Conservation (phyloP, 2,329 filamentous ascomycete genomes). For the Colletotrichum sp. region DNA sequence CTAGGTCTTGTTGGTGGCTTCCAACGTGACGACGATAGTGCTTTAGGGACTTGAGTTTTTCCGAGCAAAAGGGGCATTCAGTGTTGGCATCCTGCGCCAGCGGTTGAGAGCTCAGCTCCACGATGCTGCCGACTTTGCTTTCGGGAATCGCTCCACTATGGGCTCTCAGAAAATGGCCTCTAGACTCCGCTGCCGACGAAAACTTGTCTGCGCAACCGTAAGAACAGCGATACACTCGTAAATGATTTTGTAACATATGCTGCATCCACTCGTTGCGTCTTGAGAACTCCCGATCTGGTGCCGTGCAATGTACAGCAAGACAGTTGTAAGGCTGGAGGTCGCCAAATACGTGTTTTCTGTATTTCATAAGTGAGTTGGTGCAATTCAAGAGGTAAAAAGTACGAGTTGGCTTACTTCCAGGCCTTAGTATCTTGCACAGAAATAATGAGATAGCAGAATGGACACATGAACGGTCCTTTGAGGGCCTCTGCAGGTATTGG, state of each 20-base stretch:
- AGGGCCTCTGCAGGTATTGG: slow-evolving; percentile 25
- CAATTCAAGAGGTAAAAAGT: accelerated
- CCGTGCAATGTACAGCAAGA: slow-evolving; percentile 29
- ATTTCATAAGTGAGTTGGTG: not conserved
- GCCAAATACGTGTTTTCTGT: slow-evolving; percentile 37
- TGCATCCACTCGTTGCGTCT: slow-evolving; percentile 27
- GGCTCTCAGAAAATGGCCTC: accelerated
- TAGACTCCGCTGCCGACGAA: accelerated
- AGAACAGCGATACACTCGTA: not conserved
- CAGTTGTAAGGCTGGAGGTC: slow-evolving; percentile 46
- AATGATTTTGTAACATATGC: slow-evolving; percentile 28
- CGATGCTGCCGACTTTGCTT: accelerated
- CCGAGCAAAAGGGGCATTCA: too few relatives aligned
- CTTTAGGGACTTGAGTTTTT: too few relatives aligned
- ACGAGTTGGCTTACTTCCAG: slow-evolving; percentile 33
- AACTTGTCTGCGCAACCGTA: not conserved
- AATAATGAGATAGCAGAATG: slow-evolving; percentile 43
- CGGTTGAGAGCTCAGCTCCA: not conserved
- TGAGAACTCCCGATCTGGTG: slow-evolving; percentile 23
- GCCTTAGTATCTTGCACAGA: slow-evolving; percentile 24
- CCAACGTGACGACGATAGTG: too few relatives aligned
- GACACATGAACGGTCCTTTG: slow-evolving; percentile 39
- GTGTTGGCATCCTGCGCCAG: too few relatives aligned
- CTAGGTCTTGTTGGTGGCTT: too few relatives aligned
- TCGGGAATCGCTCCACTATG: accelerated